phyloP scores from a whole-genome alignment of 371 early-diverging fungal species.

The Dinochytrium kinnereticum region DNA sequence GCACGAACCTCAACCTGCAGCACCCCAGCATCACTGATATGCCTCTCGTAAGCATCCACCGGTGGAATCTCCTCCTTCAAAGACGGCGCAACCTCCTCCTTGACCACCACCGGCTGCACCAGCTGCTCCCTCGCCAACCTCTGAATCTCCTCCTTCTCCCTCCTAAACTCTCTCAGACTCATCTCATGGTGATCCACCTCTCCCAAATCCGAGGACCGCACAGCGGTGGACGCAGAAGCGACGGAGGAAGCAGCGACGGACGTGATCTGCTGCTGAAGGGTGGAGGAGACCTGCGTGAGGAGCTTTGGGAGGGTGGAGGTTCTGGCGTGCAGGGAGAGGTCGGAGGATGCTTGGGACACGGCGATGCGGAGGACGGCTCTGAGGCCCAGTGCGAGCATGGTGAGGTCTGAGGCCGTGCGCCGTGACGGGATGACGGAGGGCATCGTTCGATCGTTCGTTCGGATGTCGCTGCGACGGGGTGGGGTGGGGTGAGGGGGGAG shows the following conservation, averaged over 20 bases:
- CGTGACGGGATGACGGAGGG: neutral
- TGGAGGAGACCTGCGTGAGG: neutral
- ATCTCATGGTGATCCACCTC: neutral
- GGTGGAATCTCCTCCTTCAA: neutral
- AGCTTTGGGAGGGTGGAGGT: neutral
- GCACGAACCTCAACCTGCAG: no score
- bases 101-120: neutral
- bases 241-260: no score
- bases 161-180: neutral
- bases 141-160: neutral
- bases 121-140: neutral
- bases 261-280: no score
- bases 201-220: no score
- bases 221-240: no score
- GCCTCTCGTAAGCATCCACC: neutral
- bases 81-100: neutral
- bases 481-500: neutral
- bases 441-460: neutral
- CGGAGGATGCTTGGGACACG: neutral
- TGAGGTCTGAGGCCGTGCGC: neutral
- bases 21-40: neutral
- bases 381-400: slow-evolving; percentile 3
- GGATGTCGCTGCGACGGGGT: neutral
- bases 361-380: neutral
- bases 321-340: neutral